Conservation (phyloP, 306 rosid genomes). For the Begonia fuchsioides region DNA sequence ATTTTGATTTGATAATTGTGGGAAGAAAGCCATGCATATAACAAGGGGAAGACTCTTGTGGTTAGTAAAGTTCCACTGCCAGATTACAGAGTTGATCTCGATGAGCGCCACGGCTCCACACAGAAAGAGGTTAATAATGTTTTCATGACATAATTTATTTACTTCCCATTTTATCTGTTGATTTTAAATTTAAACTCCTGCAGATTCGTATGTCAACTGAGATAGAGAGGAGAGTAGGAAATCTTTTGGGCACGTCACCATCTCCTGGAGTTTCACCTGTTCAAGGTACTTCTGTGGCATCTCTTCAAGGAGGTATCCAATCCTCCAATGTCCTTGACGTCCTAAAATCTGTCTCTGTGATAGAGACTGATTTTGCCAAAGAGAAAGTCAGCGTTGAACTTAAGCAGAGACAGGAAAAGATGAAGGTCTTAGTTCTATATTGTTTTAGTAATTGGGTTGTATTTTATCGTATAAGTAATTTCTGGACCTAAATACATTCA, state of each 20-base stretch:
- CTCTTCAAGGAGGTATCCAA: conserved; percentile 28
- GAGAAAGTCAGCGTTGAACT: conserved; percentile 54
- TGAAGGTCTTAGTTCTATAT: conserved; percentile 30
- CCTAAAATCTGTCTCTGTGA: conserved; percentile 17
- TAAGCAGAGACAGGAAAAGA: conserved; percentile 54
- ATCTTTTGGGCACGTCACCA: conserved; percentile 51
- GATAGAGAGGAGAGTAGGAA: conserved; percentile 67
- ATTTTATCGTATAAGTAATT: background rate
- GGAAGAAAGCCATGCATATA: conserved; percentile 88
- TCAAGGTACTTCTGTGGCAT: conserved; percentile 21
- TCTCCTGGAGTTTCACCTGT: conserved; percentile 17
- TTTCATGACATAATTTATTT: conserved; percentile 1
- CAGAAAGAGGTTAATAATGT: conserved; percentile 53
- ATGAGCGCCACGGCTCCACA: conserved; percentile 84
- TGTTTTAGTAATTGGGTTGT: background rate
- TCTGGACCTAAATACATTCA: background rate
- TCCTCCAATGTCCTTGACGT: conserved; percentile 11
- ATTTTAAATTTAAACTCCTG: conserved; percentile 3
- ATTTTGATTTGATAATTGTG: conserved; percentile 33
- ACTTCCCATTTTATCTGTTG: background rate
- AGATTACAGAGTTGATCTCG: conserved; percentile 94
- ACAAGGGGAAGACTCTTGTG: conserved; percentile 75
- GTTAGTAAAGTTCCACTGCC: conserved; percentile 89
- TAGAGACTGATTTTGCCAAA: conserved; percentile 31
- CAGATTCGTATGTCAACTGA: conserved; percentile 85